Percentiles rank a stretch among this genome's conserved stretches.
These are phyloP conservation scores for Quillaja saponaria DNA, from an alignment of 306 rosid genomes.

Conservation along the genomic window DNA sequence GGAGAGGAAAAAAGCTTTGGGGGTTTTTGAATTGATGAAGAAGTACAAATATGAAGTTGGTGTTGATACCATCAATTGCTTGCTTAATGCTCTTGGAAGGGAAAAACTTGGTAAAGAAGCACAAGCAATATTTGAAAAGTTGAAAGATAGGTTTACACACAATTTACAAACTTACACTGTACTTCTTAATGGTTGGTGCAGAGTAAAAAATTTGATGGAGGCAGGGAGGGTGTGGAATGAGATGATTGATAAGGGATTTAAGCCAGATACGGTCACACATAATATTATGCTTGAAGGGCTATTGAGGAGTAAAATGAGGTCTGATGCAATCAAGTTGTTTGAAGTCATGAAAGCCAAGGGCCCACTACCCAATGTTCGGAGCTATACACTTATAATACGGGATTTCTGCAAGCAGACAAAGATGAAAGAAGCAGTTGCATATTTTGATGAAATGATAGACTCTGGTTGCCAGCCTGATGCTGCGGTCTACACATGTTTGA, in stretches of 20 bases:
- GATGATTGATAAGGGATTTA: conserved; percentile 76
- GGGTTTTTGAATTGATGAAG: conserved; percentile 84
- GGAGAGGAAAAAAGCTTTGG: conserved; percentile 85
- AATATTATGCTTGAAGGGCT: conserved; percentile 81
- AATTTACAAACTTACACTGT: conserved; percentile 72
- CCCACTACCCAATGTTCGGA: conserved; percentile 63
- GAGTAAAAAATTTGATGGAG: conserved; percentile 71
- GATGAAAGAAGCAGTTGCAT: conserved; percentile 67
- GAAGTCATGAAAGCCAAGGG: conserved; percentile 90
- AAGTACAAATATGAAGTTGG: conserved; percentile 63
- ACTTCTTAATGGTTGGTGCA: conserved; percentile 85
- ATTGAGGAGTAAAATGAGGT: conserved; percentile 67
- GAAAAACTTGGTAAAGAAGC: conserved; percentile 83
- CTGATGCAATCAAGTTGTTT: conserved; percentile 82
- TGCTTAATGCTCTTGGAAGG: conserved; percentile 77
- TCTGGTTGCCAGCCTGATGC: conserved; percentile 63
- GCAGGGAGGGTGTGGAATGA: conserved; percentile 91
- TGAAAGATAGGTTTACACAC: conserved; percentile 56
- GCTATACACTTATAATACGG: conserved; percentile 67
- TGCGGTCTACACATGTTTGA: conserved; percentile 73
- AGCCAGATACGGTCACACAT: conserved; percentile 78
- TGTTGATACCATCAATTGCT: conserved; percentile 62
- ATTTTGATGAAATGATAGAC: conserved; percentile 60
- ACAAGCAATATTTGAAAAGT: conserved; percentile 65
- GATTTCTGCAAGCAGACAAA: conserved; percentile 67